Conservation (phyloP, 2,329 filamentous ascomycete species). For the Phoma sp. region DNA sequence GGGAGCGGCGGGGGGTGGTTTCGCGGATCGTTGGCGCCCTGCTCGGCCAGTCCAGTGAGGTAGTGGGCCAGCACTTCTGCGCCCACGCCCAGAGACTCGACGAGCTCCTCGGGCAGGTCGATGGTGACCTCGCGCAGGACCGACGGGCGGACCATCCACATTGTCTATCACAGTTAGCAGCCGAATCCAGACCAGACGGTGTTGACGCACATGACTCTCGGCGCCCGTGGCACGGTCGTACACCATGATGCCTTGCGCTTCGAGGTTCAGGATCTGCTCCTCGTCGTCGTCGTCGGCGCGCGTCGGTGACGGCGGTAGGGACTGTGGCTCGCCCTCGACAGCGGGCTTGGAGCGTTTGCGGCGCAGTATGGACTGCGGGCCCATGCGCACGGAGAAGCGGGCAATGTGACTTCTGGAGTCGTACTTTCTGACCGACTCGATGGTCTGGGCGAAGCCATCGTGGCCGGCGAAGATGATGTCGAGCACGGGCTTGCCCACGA, state of each 20-base stretch:
- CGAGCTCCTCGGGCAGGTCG: constrained; percentile 85
- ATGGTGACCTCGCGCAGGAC: constrained; percentile 93
- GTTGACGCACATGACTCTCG: constrained; percentile 79
- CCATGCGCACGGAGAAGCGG: constrained; percentile 47
- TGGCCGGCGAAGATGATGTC: constrained; percentile 84
- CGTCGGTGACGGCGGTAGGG: constrained; percentile 38
- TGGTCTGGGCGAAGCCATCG: constrained; percentile 78
- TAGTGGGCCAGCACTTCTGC: constrained; percentile 95
- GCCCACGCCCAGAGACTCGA: constrained; percentile 91
- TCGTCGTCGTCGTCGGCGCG: constrained; percentile 41
- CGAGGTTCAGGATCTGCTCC: constrained; percentile 74
- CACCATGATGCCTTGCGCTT: constrained; percentile 98
- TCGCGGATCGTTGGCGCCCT: constrained; percentile 74
- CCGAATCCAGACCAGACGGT: background rate
- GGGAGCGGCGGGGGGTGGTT: constrained; percentile 81
- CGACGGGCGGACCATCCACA: constrained; percentile 99
- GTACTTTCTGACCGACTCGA: constrained; percentile 84
- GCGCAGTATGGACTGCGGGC: constrained; percentile 44
- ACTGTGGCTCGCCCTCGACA: constrained; percentile 39
- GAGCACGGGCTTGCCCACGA: constrained; percentile 78
- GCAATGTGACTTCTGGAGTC: constrained; percentile 88
- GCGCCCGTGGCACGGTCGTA: constrained; percentile 87
- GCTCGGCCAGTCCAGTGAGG: constrained; percentile 86
- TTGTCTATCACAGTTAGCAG: constrained; percentile 68
- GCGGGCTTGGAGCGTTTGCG: constrained; percentile 36